Base-by-base conservation (phyloP, 2,329 filamentous ascomycete genomes). In the Canariomyces notabilis region DNA sequence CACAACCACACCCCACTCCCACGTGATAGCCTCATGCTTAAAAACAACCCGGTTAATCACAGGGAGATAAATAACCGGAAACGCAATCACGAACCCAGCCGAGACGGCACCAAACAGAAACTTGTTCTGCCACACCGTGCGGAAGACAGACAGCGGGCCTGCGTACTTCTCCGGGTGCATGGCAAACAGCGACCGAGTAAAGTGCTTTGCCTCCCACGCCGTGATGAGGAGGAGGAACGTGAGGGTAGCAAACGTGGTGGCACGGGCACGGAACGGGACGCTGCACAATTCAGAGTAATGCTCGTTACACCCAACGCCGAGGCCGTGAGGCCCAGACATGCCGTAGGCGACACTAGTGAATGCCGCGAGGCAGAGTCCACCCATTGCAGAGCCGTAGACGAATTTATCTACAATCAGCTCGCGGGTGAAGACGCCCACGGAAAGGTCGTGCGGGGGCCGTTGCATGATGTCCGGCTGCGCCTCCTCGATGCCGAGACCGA, bases 181-280 rank as follows among this genome's bases (percentile, higher is more conserved):
- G 57, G 74, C 72, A 66, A 88, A 88, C 56, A 88, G 73, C 16
- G 79, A 83, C 37, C 81, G 77, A 14, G 78, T 78, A 64, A 85
- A 82, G 56, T 87, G 80, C 61, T 86, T 82, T 59, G 85, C 81
- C 64, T 88, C 82, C 83, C 83, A 87, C 0, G 84, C 81, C 0
- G 83, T 80, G 46, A 86, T 75, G 6, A 88, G 69, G 5, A 85
- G 71, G 38, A 82, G 70, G 68, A 84, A 87, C 34, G 80, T 85
- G 34, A 88, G 63, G 6, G 79, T 83, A 0, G 83, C 80, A 59
- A 85, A 88, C 4, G 80, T 83, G 1, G 83, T 80, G 0, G 83
- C 82, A 11, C 84, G 75, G 0, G 83, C 83, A 15, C 76, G 74
- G 67, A 80, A 85, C 2, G 83, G 75, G 3, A 68, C 62, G n/a